Base-by-base conservation (phyloP, 2,329 filamentous ascomycete species). In the Amesomyces nigricolor region DNA sequence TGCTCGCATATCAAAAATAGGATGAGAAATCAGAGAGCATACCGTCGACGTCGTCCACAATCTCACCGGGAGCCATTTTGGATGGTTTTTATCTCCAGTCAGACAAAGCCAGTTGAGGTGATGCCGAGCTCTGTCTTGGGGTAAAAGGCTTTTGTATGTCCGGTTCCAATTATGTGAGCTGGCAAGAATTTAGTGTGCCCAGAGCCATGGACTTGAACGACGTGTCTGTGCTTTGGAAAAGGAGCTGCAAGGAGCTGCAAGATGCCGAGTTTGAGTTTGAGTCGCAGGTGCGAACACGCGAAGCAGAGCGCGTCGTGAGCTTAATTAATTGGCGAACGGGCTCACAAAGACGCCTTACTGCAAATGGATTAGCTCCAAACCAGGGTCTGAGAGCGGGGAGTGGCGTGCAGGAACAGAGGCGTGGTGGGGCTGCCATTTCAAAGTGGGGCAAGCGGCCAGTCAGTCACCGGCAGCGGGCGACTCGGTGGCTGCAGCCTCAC, bases 41-140 rank as follows among this genome's bases (percentile, higher is more conserved):
- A 80, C 78, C 70, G 51, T 80, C 78, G 59, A 76, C 73, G 56
- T 79, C 78, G 54, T 78, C 76, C 43, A 71, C 72, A 46, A 76
- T 71, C 47, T 75, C 73, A 42, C 73, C 72, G 45, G 75, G 75
- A 38, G 75, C 74, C 78, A 80, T 80, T 30, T 49, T 55, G 35
- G 30, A 44, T 32, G 26, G 40, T 35, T 4, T 53, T 45, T 26
- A 26, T 26, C 22, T 7, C 39, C 13, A 11, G 3, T 16, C 11
- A 30, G 29, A 14, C 35, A 40, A 47, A 56, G 8, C 32, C 32
- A 29, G 51, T 11, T 43, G 17, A 32, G 48, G 22, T 19, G 29
- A 22, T 47, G 16, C 16, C 4, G 9, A 8, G n/a, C 35, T 13
- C 5, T 17, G 13, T 22, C 10, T 29, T 32, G 22, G 10, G n/a